phyloP scores from a whole-genome alignment of 2,329 filamentous ascomycete species.

The Pseudocercospora fuligena region DNA sequence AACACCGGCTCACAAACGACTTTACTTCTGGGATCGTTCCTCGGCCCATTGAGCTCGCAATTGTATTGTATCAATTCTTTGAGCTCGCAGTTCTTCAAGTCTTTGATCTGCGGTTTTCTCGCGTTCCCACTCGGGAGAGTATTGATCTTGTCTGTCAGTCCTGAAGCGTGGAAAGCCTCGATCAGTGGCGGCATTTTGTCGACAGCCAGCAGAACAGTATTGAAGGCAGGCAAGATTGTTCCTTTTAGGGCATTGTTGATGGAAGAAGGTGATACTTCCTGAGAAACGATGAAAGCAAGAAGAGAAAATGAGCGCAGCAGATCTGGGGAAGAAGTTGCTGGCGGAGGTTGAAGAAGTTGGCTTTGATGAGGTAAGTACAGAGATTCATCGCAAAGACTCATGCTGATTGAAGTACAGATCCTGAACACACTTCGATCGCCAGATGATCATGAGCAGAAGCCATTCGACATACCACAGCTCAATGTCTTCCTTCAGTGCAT shows the following conservation, averaged over 20 bases:
- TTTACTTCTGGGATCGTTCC: conserved; percentile 46
- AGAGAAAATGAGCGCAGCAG: conserved; percentile 44
- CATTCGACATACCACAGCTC: conserved; percentile 53
- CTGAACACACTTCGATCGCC: conserved; percentile 44
- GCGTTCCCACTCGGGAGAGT: conserved; percentile 56
- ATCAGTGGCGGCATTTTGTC: conserved; percentile 60
- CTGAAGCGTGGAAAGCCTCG: conserved; percentile 57
- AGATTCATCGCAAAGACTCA: background rate
- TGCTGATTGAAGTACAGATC: conserved; percentile 41
- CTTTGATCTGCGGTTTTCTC: conserved; percentile 56
- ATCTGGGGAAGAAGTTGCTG: conserved; percentile 60
- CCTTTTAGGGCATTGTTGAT: background rate
- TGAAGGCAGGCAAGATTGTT: background rate
- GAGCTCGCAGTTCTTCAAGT: conserved; percentile 60
- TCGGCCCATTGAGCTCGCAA: conserved; percentile 58
- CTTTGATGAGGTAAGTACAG: conserved; percentile 55
- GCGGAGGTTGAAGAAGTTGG: conserved; percentile 55
- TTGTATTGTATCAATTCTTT: conserved; percentile 67
- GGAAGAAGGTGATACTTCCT: background rate
- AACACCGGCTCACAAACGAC: conserved; percentile 63
- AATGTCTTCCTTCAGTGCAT: conserved; percentile 45
- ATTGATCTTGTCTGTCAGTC: conserved; percentile 59
- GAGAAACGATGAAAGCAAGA: conserved; percentile 18
- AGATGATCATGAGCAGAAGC: conserved; percentile 26
- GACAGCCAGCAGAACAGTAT: background rate